Base-by-base conservation (phyloP, 306 rosid genomes). In the Cotoneaster glaucophyllus region DNA sequence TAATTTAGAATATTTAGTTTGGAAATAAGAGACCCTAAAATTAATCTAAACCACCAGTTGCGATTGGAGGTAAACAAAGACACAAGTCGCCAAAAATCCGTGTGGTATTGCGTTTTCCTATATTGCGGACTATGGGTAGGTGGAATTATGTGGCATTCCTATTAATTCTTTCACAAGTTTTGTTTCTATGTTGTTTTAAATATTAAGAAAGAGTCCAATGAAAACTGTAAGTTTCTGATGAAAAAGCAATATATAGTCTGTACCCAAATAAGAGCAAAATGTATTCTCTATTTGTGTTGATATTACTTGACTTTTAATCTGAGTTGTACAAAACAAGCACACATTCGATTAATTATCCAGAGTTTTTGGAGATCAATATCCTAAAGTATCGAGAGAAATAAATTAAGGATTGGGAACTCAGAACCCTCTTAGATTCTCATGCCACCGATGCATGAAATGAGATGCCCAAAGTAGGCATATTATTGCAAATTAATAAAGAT, bases 11-110 rank as follows among this genome's bases (percentile, higher is more conserved):
- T 15, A 21, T 34, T 71, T 71, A 13, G 11, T 57, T 58, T 72
- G 18, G 4, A 57, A 37, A 24, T 50, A 2, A 25, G 24, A 19
- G 26, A 32, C 26, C 37, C 69, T 25, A 39, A 11, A 32, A n/a
- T 70, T 70, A 70, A 53, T 57, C 45, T 70, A 34, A 70, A 53
- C 64, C 74, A 31, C 48, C 69, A 64, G 34, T 34, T 64, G 11
- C 25, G 24, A 28, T 7, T 63, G 22, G 22, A 7, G 68, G 68
- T 3, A 52, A 29, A 70, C 22, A 28, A 28, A 48, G 39, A n/a
- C 12, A 25, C 18, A 50, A 17, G 39, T 19, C 22, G 28, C 13
- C 8, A 70, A 37, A 31, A 50, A 70, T 7, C 24, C 58, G 14
- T 7, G 39, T 37, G 19, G 10, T 18, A 6, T 52, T 70, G 48